These are phyloP conservation scores for Globisporangium carolinianum DNA, from an alignment of 352 stramenopile species.

Conservation along the genomic window DNA sequence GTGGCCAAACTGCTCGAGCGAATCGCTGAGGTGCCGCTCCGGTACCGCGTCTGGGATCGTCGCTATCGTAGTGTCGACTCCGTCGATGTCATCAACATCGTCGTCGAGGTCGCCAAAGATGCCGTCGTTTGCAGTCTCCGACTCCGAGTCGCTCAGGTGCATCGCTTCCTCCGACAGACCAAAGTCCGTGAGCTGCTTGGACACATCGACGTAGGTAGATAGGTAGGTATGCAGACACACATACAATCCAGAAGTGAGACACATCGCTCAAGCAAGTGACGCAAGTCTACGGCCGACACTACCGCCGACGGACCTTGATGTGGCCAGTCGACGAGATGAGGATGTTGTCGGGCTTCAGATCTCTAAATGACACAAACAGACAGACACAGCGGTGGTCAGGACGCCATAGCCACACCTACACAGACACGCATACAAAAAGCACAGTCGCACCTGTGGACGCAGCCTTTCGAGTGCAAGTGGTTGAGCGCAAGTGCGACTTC, in stretches of 20 bases:
- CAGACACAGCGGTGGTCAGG: no score
- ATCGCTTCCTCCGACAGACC: conserved; percentile 80
- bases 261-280: no score
- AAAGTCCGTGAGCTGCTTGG: conserved; percentile 75
- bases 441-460: conserved; percentile 60
- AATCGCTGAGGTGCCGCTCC: conserved; percentile 1
- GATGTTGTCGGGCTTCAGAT: conserved; percentile 90
- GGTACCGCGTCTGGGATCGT: background rate
- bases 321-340: conserved; percentile 82
- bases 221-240: no score
- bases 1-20: conserved; percentile 14
- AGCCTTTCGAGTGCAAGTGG: conserved; percentile 79
- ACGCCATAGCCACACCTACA: no score
- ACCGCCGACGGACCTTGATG: conserved; percentile 54
- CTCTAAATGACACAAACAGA: conserved; percentile 25
- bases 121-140: conserved; percentile 13
- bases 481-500: conserved; percentile 84
- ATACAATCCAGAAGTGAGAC: no score
- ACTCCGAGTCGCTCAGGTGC: conserved; percentile 33
- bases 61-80: background rate
- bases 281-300: background rate
- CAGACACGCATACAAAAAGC: background rate
- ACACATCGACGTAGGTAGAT: background rate
- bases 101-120: conserved; percentile 16
- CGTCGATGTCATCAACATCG: conserved; percentile 7